These are phyloP conservation scores for Hordeum pubiflorum DNA, from an alignment of 202 grass and related monocot genomes.

Conservation along the genomic window DNA sequence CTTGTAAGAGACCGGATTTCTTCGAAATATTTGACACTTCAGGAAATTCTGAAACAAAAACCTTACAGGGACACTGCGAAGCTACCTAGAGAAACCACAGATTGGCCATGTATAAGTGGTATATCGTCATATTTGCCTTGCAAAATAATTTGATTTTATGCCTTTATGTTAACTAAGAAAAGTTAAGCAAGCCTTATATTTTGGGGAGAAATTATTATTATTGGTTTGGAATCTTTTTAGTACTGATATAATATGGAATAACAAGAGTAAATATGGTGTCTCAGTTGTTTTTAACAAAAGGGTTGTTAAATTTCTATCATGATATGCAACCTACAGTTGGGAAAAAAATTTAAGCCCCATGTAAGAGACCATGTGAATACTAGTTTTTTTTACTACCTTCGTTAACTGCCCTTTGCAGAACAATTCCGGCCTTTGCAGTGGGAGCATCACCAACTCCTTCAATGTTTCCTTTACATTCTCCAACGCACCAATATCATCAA, in stretches of 20 bases:
- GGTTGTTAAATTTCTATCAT: background rate
- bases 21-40: slow-evolving; percentile 5
- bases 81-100: background rate
- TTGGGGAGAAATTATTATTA: background rate
- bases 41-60: background rate
- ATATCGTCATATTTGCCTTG: background rate
- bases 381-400: slow-evolving; percentile 47
- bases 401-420: slow-evolving; percentile 99
- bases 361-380: background rate
- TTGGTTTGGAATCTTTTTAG: background rate
- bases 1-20: background rate
- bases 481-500: slow-evolving; percentile 97
- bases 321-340: background rate
- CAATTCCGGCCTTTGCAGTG: slow-evolving; percentile 91
- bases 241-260: slow-evolving; percentile 10
- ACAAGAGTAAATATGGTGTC: background rate
- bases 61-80: background rate
- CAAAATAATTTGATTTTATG: background rate
- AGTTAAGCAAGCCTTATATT: background rate
- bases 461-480: slow-evolving; percentile 98
- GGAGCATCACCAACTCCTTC: slow-evolving; percentile 99
- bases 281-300: background rate
- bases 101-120: background rate
- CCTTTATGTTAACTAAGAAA: background rate
- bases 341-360: background rate